A percentile compares a stretch with the other conserved stretches of the same genome.
Evolutionary conservation across 2,329 filamentous ascomycete genomes (phyloP).

Genomic region (Fusarium setosum): DNA sequence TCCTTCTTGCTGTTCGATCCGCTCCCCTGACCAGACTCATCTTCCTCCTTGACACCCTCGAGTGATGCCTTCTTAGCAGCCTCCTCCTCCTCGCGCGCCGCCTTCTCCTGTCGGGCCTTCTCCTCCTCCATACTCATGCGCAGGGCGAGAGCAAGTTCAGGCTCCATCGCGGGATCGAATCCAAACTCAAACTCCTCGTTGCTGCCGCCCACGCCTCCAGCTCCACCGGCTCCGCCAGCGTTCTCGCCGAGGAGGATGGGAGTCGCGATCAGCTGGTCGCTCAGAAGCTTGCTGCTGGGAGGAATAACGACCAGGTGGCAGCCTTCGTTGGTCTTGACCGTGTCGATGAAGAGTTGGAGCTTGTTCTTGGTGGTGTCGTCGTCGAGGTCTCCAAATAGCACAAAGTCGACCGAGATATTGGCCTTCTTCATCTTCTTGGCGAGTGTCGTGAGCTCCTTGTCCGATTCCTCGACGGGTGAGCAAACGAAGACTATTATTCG

Average conservation of each 20-base stretch:
- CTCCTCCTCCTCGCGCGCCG: conserved; percentile 80
- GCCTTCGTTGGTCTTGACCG: conserved; percentile 90
- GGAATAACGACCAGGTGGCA: conserved; percentile 92
- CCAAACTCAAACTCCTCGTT: conserved; percentile 79
- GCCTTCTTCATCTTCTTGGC: conserved; percentile 99
- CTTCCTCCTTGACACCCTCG: conserved; percentile 85
- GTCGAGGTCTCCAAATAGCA: conserved; percentile 93
- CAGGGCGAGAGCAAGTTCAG: conserved; percentile 91
- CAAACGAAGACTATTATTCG: conserved; percentile 98
- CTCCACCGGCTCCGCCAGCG: conserved; percentile 65
- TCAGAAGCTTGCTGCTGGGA: conserved; percentile 90
- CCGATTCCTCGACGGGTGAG: conserved; percentile 88
- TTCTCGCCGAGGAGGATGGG: conserved; percentile 90
- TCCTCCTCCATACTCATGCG: conserved; percentile 99
- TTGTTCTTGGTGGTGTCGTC: conserved; percentile 92
- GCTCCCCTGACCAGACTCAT: conserved; percentile 63
- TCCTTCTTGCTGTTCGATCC: conserved; percentile 79
- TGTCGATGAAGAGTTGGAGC: conserved; percentile 91
- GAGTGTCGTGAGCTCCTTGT: conserved; percentile 88
- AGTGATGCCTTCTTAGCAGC: conserved; percentile 79
- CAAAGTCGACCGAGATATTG: conserved; percentile 92
- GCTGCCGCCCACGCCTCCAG: conserved; percentile 68
- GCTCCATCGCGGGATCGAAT: conserved; percentile 91
- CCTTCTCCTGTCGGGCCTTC: conserved; percentile 90
- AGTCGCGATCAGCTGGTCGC: conserved; percentile 89